These are phyloP conservation scores for Metarhizium guizhouense DNA, from an alignment of 2,329 filamentous ascomycete genomes.

Conservation along the genomic window DNA sequence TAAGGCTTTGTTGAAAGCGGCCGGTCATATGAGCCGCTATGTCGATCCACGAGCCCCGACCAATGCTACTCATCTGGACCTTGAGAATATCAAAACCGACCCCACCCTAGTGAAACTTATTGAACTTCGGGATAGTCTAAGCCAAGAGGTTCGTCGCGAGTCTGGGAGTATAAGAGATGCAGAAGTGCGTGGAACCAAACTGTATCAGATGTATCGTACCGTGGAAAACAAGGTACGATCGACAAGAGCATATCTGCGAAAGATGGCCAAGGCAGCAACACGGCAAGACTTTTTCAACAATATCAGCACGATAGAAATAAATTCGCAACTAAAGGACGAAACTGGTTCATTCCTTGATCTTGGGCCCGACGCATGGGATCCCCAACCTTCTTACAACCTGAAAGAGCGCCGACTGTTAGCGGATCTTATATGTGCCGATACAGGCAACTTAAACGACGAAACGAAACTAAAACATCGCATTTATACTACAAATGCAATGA, in stretches of 20 bases:
- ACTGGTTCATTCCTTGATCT: not conserved
- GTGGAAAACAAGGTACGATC: not conserved
- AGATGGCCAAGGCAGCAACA: not conserved
- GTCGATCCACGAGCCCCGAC: not conserved
- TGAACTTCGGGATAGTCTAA: not conserved
- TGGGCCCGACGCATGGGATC: not conserved
- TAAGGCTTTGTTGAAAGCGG: not conserved
- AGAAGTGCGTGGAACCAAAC: not conserved
- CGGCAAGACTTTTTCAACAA: not conserved
- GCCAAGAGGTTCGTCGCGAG: not conserved
- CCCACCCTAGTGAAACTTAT: not conserved
- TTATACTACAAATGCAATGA: slow-evolving; percentile 3
- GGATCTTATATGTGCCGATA: not conserved
- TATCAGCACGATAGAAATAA: not conserved
- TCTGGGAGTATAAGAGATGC: not conserved
- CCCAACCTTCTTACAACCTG: not conserved
- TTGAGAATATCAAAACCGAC: not conserved
- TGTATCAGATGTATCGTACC: not conserved
- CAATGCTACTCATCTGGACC: not conserved
- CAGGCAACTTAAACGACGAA: not conserved
- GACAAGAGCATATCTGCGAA: not conserved
- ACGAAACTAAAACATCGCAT: not conserved
- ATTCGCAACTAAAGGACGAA: not conserved
- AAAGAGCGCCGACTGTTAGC: not conserved
- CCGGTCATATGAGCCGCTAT: not conserved